Evolutionary conservation across 345 rosid species (phyloP).

Genomic region (Brassica nigra): DNA sequence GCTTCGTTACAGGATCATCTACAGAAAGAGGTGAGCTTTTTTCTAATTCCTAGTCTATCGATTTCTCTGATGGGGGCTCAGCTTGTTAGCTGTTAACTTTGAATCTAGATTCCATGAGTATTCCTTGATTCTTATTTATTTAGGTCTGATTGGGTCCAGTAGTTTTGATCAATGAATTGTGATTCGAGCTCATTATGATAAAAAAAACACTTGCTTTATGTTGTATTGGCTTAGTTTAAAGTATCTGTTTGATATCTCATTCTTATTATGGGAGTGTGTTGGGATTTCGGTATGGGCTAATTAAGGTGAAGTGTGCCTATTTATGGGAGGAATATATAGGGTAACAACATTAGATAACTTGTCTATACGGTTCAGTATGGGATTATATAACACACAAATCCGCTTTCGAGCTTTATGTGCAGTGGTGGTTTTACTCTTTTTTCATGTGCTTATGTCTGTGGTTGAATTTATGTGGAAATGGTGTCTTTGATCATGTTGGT

Average conservation of each 20-base stretch:
- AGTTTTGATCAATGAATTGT: not conserved
- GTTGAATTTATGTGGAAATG: not conserved
- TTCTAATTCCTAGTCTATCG: no score
- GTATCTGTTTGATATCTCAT: not conserved
- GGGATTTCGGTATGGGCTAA: constrained; percentile 7
- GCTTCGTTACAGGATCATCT: no score
- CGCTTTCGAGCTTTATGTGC: constrained; percentile 1
- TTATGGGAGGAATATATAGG: constrained; percentile 7
- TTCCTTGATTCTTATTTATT: not conserved
- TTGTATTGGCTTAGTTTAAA: constrained; percentile 3
- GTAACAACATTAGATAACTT: not conserved
- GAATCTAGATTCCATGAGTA: not conserved
- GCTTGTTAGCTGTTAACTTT: not conserved
- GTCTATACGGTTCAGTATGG: not conserved
- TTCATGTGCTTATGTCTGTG: not conserved
- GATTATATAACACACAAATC: not conserved
- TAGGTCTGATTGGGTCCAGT: not conserved
- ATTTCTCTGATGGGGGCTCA: no score
- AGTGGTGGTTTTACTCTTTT: not conserved
- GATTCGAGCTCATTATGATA: no score
- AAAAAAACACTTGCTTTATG: not conserved
- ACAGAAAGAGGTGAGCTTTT: no score
- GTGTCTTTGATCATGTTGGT: not conserved
- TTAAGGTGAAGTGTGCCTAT: constrained; percentile 6
- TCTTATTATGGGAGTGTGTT: not conserved